Percentiles rank a stretch among this genome's conserved stretches.
Evolutionary conservation across 176 grass and related monocot genomes (phyloP).

Genomic region (Neostapfia colusana): DNA sequence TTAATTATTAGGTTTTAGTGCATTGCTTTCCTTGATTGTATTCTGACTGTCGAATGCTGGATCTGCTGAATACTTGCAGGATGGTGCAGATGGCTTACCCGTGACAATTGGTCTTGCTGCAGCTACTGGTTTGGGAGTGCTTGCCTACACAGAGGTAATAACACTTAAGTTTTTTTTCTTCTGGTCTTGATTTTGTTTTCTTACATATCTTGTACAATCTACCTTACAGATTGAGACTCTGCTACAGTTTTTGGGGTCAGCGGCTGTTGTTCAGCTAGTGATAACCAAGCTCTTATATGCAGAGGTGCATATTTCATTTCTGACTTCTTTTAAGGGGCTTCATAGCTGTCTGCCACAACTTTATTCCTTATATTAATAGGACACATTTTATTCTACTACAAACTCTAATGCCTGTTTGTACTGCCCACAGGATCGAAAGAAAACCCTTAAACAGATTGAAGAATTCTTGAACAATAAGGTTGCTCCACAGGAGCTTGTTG

Average conservation of each 20-base stretch:
- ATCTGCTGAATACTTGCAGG: slow-evolving; percentile 42
- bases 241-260: slow-evolving; percentile 91
- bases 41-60: slow-evolving; percentile 26
- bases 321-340: slow-evolving; percentile 18
- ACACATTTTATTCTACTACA: neutral
- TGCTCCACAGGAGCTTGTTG: slow-evolving; percentile 93
- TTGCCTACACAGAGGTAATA: slow-evolving; percentile 82
- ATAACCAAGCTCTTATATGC: slow-evolving; percentile 71
- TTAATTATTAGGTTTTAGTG: neutral
- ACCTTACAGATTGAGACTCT: slow-evolving; percentile 82
- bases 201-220: slow-evolving; percentile 19
- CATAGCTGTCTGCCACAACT: neutral
- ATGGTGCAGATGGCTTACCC: slow-evolving; percentile 63
- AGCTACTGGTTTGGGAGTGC: slow-evolving; percentile 75
- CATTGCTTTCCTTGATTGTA: neutral
- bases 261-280: slow-evolving; percentile 77
- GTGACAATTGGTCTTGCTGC: slow-evolving; percentile 83
- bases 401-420: slow-evolving; percentile 23
- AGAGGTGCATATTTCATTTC: slow-evolving; percentile 54
- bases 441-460: slow-evolving; percentile 70
- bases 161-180: slow-evolving; percentile 12
- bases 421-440: slow-evolving; percentile 66
- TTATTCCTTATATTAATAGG: neutral
- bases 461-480: slow-evolving; percentile 94
- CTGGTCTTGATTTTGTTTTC: neutral